These are phyloP conservation scores for Ophiostoma australiae DNA, from an alignment of 2,329 filamentous ascomycete genomes.

Conservation along the genomic window DNA sequence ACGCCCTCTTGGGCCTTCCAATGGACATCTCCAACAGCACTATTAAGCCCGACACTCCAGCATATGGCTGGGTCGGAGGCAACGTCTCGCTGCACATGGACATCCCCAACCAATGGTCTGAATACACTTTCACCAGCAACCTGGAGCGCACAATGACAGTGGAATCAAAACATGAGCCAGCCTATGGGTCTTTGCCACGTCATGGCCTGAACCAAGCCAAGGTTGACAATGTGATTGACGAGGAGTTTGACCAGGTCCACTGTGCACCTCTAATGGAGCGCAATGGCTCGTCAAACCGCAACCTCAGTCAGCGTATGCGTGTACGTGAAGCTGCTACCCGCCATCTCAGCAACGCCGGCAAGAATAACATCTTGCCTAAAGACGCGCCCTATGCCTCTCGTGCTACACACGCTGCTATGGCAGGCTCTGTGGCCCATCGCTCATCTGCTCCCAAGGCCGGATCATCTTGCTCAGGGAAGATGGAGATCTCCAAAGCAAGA, in stretches of 20 bases:
- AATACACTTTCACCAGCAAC: neutral
- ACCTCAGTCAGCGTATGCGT: conserved; percentile 37
- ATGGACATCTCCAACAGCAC: neutral
- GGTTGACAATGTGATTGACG: neutral
- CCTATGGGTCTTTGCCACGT: too few species aligned
- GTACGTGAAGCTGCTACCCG: conserved; percentile 45
- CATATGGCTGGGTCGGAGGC: neutral
- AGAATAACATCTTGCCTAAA: conserved; percentile 42
- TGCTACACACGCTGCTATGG: neutral
- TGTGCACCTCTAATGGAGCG: conserved; percentile 48
- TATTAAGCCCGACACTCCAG: neutral
- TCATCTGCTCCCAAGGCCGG: neutral
- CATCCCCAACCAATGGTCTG: neutral
- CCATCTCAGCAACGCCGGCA: conserved; percentile 39
- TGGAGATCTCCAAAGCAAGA: conserved; percentile 40
- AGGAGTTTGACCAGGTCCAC: conserved; percentile 41
- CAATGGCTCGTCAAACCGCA: conserved; percentile 35
- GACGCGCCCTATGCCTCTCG: conserved; percentile 22
- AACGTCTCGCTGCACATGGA: neutral
- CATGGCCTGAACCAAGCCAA: neutral
- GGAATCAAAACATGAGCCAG: neutral
- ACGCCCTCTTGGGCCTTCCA: neutral
- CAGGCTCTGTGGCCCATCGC: neutral
- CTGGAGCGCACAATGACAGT: neutral
- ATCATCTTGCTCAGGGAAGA: conserved; percentile 35